Percentiles rank a stretch among this genome's conserved stretches.
Evolutionary conservation across 495 filamentous ascomycete genomes (phyloP).

Genomic region (Aspergillus bertholletiae): DNA sequence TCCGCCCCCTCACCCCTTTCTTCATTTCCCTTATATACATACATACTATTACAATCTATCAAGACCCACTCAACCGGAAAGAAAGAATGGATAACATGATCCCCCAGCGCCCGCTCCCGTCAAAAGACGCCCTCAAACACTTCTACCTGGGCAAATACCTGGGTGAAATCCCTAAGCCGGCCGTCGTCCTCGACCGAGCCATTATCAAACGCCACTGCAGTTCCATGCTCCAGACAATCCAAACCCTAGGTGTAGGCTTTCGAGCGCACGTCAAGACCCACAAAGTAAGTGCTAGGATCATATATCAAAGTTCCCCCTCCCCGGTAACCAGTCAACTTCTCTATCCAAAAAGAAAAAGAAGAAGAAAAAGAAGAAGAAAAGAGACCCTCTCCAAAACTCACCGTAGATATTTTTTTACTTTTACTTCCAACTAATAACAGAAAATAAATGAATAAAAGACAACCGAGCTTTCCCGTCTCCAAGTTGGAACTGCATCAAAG

Average conservation of each 20-base stretch:
- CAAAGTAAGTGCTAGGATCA: slow-evolving; percentile 70
- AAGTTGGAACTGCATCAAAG: slow-evolving; percentile 55
- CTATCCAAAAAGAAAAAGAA: too few species aligned
- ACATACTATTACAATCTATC: neutral
- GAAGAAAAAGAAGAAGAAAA: too few species aligned
- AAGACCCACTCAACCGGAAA: neutral
- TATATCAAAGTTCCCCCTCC: too few species aligned
- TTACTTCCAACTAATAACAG: neutral
- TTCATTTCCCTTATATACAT: too few species aligned
- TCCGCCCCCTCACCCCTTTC: too few species aligned
- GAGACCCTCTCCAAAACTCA: too few species aligned
- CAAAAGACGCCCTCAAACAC: slow-evolving; percentile 24
- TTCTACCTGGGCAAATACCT: slow-evolving; percentile 62
- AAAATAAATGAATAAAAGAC: slow-evolving; percentile 55
- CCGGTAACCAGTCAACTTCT: too few species aligned
- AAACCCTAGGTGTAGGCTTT: slow-evolving; percentile 61
- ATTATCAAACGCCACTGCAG: slow-evolving; percentile 67
- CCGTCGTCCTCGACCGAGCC: slow-evolving; percentile 65
- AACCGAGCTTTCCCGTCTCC: slow-evolving; percentile 65
- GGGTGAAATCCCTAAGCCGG: slow-evolving; percentile 59
- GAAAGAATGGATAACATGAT: too few species aligned
- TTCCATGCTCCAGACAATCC: slow-evolving; percentile 65
- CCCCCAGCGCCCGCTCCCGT: slow-evolving; percentile 1
- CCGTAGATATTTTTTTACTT: too few species aligned
- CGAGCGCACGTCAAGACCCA: slow-evolving; percentile 85